A percentile compares a stretch with the other conserved stretches of the same genome.
phyloP scores from a whole-genome alignment of 2,329 filamentous ascomycete species.

The Neodidymelliopsis sp. region DNA sequence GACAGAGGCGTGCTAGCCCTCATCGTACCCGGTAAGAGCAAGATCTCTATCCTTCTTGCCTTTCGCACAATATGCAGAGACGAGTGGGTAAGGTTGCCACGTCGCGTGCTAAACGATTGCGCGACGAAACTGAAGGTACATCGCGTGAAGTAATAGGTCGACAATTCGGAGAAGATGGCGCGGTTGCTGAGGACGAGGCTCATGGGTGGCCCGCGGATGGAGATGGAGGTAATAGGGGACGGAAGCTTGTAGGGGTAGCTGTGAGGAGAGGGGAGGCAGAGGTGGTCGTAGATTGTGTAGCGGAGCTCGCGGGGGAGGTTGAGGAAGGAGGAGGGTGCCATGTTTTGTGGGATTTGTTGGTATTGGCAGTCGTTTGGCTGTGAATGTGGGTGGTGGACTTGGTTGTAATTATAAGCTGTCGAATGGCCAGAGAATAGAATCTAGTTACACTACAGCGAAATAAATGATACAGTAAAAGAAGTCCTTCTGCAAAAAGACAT shows the following conservation, averaged over 20 bases:
- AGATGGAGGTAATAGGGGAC: constrained; percentile 23
- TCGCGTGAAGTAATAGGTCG: constrained; percentile 20
- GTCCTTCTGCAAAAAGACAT: no score
- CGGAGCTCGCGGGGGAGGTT: constrained; percentile 24
- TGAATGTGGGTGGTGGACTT: background rate
- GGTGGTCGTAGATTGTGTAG: constrained; percentile 24
- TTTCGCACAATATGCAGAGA: background rate
- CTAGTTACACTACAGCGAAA: no score
- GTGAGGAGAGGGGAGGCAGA: constrained; percentile 9
- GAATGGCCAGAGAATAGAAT: no score
- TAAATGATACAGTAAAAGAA: no score
- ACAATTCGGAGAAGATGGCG: constrained; percentile 18
- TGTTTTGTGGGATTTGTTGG: background rate
- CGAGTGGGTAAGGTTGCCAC: background rate
- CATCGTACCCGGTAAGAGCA: constrained; percentile 13
- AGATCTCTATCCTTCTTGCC: constrained; percentile 12
- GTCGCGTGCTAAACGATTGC: background rate
- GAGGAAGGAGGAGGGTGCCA: constrained; percentile 5
- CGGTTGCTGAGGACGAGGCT: constrained; percentile 20
- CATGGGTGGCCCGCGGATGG: constrained; percentile 15
- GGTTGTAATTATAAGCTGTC: background rate
- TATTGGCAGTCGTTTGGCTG: background rate
- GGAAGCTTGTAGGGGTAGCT: constrained; percentile 23
- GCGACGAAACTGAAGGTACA: constrained; percentile 24
- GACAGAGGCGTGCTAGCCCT: background rate